These are phyloP conservation scores for Aspergillus nanangensis DNA, from an alignment of 495 filamentous ascomycete genomes.

Conservation along the genomic window DNA sequence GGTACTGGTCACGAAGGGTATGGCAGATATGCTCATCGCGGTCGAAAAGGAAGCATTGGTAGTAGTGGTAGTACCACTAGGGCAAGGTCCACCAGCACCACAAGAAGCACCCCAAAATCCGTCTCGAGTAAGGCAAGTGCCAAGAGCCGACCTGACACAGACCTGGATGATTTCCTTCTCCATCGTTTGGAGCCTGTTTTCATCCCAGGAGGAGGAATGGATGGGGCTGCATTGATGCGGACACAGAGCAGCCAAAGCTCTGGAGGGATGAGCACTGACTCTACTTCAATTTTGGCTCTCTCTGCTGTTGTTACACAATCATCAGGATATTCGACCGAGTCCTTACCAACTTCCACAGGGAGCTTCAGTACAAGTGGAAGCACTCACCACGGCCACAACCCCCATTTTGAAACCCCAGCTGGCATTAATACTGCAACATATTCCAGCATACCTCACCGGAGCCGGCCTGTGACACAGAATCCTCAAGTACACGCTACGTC, in stretches of 20 bases:
- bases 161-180: slow-evolving; percentile 64
- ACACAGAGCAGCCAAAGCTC: slow-evolving; percentile 63
- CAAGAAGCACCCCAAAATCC: slow-evolving; percentile 42
- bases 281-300: slow-evolving; percentile 24
- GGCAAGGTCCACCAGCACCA: slow-evolving; percentile 54
- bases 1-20: slow-evolving; percentile 98
- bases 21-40: slow-evolving; percentile 61
- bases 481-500: no score
- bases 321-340: slow-evolving; percentile 30
- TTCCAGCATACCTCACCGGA: no score
- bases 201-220: slow-evolving; percentile 67
- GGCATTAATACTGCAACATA: no score
- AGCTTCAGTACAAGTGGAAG: slow-evolving; percentile 5
- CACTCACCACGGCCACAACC: slow-evolving; percentile 7
- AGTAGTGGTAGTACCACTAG: slow-evolving; percentile 39
- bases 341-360: slow-evolving; percentile 24
- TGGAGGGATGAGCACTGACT: slow-evolving; percentile 48
- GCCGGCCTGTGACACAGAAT: no score
- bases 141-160: slow-evolving; percentile 46
- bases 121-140: slow-evolving; percentile 49
- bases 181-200: slow-evolving; percentile 83
- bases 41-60: slow-evolving; percentile 43
- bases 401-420: background rate
- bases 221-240: slow-evolving; percentile 47
- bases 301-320: slow-evolving; percentile 16